Percentiles rank a stretch among this genome's conserved stretches.
Evolutionary conservation across 2,329 filamentous ascomycete species (phyloP).

Genomic region (Metarhizium brunneum): DNA sequence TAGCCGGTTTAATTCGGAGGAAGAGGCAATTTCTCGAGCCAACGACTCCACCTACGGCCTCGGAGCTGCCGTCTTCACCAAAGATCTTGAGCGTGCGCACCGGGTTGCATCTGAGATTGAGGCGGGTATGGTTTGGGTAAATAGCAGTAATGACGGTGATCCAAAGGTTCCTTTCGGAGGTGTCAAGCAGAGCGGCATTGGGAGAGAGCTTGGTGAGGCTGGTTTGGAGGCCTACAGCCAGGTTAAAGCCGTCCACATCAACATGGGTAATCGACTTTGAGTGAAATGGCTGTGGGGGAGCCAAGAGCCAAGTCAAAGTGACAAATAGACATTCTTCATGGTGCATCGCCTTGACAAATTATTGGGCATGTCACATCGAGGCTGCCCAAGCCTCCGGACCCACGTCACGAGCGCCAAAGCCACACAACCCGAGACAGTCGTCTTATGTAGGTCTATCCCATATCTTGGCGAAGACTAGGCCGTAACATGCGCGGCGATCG

Average conservation of each 20-base stretch:
- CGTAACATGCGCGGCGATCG: too few relatives aligned
- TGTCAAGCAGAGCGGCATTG: conserved; percentile 5
- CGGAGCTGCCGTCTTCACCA: conserved; percentile 69
- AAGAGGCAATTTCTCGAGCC: conserved; percentile 60
- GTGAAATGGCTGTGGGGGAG: neutral
- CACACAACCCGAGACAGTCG: neutral
- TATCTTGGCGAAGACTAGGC: too few relatives aligned
- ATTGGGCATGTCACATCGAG: neutral
- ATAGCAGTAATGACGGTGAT: conserved; percentile 10
- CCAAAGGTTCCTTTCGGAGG: conserved; percentile 1
- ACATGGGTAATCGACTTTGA: conserved; percentile 3
- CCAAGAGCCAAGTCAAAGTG: neutral
- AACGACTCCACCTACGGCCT: conserved; percentile 70
- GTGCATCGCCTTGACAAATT: neutral
- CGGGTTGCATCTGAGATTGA: conserved; percentile 61
- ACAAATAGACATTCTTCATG: neutral
- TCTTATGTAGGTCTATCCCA: too few relatives aligned
- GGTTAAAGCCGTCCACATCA: conserved; percentile 4
- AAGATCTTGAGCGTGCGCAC: conserved; percentile 66
- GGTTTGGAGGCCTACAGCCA: conserved; percentile 7
- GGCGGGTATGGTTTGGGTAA: conserved; percentile 52
- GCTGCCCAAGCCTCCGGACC: neutral
- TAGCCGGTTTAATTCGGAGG: conserved; percentile 70
- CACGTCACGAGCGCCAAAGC: neutral
- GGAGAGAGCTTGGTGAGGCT: conserved; percentile 3